Base-by-base conservation (phyloP, 495 filamentous ascomycete species). In the Neurospora terricola region DNA sequence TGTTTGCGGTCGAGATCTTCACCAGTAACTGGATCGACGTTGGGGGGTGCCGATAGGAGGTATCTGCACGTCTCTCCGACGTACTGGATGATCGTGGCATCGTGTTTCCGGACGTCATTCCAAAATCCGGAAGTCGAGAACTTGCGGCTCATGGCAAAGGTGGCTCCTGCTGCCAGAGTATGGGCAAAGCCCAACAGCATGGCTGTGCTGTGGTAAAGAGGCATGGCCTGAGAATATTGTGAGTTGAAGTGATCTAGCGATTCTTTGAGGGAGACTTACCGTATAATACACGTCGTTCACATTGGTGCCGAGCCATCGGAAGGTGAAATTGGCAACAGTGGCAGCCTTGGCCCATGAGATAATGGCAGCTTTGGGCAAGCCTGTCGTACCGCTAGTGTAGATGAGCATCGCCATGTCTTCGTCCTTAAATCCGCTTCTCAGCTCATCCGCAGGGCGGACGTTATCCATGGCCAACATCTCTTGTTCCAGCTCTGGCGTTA, bases 1-100 rank as follows among this genome's bases (percentile, higher is more conserved):
- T 98, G 90, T 73, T 91, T 88, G 72, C 87, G 88, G 80, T 98
- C 96, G 42, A 94, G 84, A 74, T 90, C 88, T 76, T 91, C 89
- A 23, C 91, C 90, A 2, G 90, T 93, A 10, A 78, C 76, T 5
- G 90, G 84, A 74, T 93, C 88, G 36, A 87, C 79, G 70, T 88
- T 82, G 1, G 92, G 87, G 1, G 93, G 89, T 0, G 90, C 89
- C 0, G 92, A 85, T 45, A 98, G 87, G 18, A 99, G 88, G 80
- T 99, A 99, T 3, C 96, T 91, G 73, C 94, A 93, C 0, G 93
- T 97, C 79, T 99, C 96, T 40, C 96, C 96, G 11, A 99, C 95
- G 75, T 99, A 99, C 77, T 98, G 96, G 74, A 98, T 91, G 27
- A 93, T 84, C 0, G 93, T 97, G 37, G 95, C 91, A 30, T 91